Conservation (phyloP, 2,329 filamentous ascomycete species). For the Calycina marina region DNA sequence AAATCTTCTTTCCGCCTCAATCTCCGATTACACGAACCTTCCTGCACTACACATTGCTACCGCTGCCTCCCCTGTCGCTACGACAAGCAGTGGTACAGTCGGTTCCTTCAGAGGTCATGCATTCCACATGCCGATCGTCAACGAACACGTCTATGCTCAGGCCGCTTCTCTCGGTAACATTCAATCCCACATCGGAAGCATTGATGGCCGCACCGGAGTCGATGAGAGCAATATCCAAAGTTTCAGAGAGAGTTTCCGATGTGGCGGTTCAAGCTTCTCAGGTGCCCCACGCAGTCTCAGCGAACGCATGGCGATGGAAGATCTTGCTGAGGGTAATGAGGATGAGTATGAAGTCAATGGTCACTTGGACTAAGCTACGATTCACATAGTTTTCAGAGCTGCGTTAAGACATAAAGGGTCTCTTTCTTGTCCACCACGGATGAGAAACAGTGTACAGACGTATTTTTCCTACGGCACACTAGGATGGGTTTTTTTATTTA, state of each 20-base stretch:
- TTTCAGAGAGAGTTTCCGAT: constrained; percentile 15
- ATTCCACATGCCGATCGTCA: constrained; percentile 37
- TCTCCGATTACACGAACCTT: no score
- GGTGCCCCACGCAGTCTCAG: constrained; percentile 17
- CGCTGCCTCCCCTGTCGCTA: no score
- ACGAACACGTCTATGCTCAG: constrained; percentile 32
- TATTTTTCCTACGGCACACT: no score
- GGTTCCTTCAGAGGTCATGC: constrained; percentile 39
- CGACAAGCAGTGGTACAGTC: constrained; percentile 20
- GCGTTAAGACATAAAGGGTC: no score
- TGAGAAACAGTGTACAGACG: no score
- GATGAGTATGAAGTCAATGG: no score
- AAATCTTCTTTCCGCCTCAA: no score
- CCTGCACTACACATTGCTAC: no score
- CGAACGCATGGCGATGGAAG: constrained; percentile 21
- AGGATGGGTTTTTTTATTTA: no score
- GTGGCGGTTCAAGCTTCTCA: constrained; percentile 13
- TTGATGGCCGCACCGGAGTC: constrained; percentile 22
- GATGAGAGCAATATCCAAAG: constrained; percentile 17
- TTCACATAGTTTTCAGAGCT: no score
- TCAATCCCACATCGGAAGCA: constrained; percentile 36
- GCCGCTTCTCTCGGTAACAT: constrained; percentile 34
- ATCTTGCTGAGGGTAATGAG: constrained; percentile 10
- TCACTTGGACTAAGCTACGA: no score
- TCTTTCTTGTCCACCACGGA: no score